phyloP scores from a whole-genome alignment of 164 flowering plant species.

The Vitis riparia region DNA sequence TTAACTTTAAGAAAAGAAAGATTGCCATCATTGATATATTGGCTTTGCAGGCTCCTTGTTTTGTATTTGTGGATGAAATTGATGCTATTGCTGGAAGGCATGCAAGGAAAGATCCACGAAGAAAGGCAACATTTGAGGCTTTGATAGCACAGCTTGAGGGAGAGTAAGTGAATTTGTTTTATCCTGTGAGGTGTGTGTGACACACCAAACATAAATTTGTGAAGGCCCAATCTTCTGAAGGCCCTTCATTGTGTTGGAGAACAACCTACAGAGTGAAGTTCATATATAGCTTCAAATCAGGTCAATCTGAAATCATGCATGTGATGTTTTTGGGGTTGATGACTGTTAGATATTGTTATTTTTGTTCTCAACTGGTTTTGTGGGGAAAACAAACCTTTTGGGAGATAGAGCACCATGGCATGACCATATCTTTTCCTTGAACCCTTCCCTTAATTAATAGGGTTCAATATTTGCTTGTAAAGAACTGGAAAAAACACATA shows the following conservation, averaged over 20 bases:
- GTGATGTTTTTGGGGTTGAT: too few relatives aligned
- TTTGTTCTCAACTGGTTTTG: too few relatives aligned
- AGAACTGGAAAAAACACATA: too few relatives aligned
- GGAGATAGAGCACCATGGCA: too few relatives aligned
- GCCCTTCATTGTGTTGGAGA: slow-evolving; percentile 1
- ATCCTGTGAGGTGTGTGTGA: not conserved
- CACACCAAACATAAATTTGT: not conserved
- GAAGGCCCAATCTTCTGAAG: not conserved
- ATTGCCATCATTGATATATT: not conserved
- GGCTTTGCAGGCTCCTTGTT: slow-evolving; percentile 78
- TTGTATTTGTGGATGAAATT: slow-evolving; percentile 95
- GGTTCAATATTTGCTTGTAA: too few relatives aligned
- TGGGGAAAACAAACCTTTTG: too few relatives aligned
- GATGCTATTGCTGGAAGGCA: slow-evolving; percentile 99
- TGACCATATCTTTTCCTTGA: too few relatives aligned
- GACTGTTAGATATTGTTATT: too few relatives aligned
- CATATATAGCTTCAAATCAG: not conserved
- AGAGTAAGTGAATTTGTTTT: slow-evolving; percentile 59
- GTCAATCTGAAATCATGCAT: too few relatives aligned
- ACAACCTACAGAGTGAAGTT: not conserved
- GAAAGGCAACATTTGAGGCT: slow-evolving; percentile 84
- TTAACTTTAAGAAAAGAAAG: not conserved
- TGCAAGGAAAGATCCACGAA: slow-evolving; percentile 81
- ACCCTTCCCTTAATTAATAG: too few relatives aligned
- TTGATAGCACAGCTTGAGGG: slow-evolving; percentile 91